Conservation (phyloP, 768 basidiomycete genomes). For the Sarcodon aspratus region DNA sequence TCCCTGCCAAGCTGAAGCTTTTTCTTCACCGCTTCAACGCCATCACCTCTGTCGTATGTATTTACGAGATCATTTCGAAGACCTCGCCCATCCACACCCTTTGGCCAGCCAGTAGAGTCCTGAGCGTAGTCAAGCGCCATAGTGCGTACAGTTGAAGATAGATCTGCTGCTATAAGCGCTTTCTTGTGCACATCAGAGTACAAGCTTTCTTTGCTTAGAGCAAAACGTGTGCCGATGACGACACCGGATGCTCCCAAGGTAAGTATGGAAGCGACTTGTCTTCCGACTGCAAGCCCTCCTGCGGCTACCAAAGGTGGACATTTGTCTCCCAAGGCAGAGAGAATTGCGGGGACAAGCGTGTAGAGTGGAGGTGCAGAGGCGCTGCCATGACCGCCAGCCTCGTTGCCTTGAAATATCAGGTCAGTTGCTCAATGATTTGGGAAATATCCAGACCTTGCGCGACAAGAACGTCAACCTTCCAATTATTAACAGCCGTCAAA, state of each 20-base stretch:
- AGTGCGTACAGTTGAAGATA: constrained; percentile 18
- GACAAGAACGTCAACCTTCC: constrained; percentile 65
- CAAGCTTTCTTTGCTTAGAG: constrained; percentile 51
- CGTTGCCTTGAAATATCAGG: constrained; percentile 38
- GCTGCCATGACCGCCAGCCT: constrained; percentile 73
- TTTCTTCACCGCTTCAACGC: constrained; percentile 27
- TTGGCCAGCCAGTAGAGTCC: constrained; percentile 20
- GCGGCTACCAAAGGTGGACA: constrained; percentile 57
- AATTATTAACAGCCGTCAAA: constrained; percentile 44
- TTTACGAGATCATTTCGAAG: constrained; percentile 44
- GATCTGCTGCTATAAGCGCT: constrained; percentile 16
- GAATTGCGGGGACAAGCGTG: constrained; percentile 45
- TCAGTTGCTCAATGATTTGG: neutral
- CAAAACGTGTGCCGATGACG: constrained; percentile 67
- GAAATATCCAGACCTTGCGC: constrained; percentile 49
- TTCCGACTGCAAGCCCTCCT: constrained; percentile 58
- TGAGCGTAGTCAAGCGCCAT: constrained; percentile 21
- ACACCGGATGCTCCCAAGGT: constrained; percentile 57
- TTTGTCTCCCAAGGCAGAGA: constrained; percentile 26
- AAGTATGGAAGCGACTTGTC: constrained; percentile 55
- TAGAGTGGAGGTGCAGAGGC: constrained; percentile 44
- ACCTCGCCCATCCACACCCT: constrained; percentile 32
- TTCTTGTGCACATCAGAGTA: constrained; percentile 22
- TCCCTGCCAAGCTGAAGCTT: constrained; percentile 30
- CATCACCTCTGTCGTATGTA: constrained; percentile 40